Base-by-base conservation (phyloP, 2,329 filamentous ascomycete species). In the Monilinia fructigena region DNA sequence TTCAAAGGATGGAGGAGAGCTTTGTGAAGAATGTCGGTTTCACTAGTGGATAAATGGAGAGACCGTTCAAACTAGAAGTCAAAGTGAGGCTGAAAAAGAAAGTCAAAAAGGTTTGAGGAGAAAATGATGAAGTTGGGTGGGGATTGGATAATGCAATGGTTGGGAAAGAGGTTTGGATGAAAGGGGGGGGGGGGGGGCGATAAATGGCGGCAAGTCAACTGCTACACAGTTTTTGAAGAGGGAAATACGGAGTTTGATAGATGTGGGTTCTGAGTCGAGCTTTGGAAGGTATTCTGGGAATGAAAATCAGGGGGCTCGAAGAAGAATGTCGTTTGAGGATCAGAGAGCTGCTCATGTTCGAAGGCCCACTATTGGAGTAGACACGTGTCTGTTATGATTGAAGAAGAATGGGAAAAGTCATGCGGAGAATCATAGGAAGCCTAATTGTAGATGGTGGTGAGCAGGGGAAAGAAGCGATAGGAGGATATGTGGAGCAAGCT, bases 101-200 rank as follows among this genome's bases (percentile, higher is more conserved):
- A 23, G n/a, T 14, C 2, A 31, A n/a, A n/a, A 4, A 6, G 20
- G 8, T 4, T 14, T 14, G 31, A 11, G 11, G 20, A 38, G 31
- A 26, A 14, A n/a, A 23, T 26, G n/a, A 10, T 12, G n/a, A 10
- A 50, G 7, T 26, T 50, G 45, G 4, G 45, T 10, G 18, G 20
- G 45, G 20, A 48, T 48, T 48, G 20, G 45, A n/a, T 48, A n/a
- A n/a, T 38, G 53, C 18, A 7, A 16, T n/a, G 28, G 7, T 16
- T 5, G 11, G 26, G 3, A 23, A 35, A 14, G 11, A 20, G 26
- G 16, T 20, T 20, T 16, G 31, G 4, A 38, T 4, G 4, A 2
- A 35, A 3, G 4, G 0, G 7, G 20, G 8, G 18, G 12, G 2
- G 4, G 0, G 7, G 20, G 8, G 18, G 12, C 2, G 2, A 16